Percentiles rank a stretch among this genome's conserved stretches.
phyloP scores from a whole-genome alignment of 1,139 yeast genomes.

The Kluyveromyces marxianus region DNA sequence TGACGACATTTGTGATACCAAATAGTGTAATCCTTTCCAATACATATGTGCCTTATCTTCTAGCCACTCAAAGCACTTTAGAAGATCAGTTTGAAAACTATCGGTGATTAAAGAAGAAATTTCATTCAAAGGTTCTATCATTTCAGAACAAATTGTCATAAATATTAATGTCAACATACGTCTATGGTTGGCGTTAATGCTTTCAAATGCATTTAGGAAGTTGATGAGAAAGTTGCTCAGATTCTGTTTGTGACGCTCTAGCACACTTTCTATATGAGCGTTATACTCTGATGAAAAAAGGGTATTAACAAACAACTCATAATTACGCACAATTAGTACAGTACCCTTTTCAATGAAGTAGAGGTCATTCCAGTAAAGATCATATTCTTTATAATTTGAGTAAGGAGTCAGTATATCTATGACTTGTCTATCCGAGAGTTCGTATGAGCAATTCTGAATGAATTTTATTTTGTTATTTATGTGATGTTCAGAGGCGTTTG shows the following conservation, averaged over 20 bases:
- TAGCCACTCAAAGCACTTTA: background rate
- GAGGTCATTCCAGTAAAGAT: background rate
- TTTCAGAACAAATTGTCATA: background rate
- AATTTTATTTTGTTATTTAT: constrained; percentile 1
- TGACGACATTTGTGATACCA: background rate
- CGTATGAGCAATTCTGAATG: constrained; percentile 1
- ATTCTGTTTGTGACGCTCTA: background rate
- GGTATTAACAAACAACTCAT: background rate
- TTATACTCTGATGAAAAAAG: background rate
- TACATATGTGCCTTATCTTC: background rate
- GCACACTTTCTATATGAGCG: background rate
- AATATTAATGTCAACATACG: background rate
- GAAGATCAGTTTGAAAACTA: background rate
- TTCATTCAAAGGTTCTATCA: background rate
- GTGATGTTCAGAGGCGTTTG: background rate
- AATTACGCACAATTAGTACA: background rate
- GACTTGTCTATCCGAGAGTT: background rate
- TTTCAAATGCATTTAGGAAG: background rate
- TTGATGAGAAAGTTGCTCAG: background rate
- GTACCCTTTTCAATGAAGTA: background rate
- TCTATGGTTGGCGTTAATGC: background rate
- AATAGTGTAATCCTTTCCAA: constrained; percentile 1
- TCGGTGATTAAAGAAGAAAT: background rate
- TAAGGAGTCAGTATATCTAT: background rate
- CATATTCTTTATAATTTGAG: background rate